Evolutionary conservation across 306 rosid species (phyloP).

Genomic region (Inga oerstediana): DNA sequence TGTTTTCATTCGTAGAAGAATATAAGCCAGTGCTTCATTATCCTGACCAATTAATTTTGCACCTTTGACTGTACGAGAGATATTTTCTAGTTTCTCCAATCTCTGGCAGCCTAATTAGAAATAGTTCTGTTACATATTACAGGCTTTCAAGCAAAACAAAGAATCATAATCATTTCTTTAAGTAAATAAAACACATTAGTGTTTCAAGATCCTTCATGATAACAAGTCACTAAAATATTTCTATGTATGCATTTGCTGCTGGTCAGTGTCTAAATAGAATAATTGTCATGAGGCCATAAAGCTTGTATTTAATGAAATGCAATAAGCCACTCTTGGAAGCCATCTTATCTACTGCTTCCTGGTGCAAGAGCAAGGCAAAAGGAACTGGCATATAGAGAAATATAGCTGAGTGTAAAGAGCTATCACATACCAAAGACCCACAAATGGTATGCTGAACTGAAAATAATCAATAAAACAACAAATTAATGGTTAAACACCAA

Average conservation of each 20-base stretch:
- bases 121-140: constrained; percentile 18
- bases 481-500: background rate
- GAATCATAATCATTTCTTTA: constrained; percentile 18
- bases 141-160: constrained; percentile 12
- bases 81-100: constrained; percentile 76
- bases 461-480: background rate
- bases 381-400: background rate
- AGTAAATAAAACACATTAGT: constrained; percentile 17
- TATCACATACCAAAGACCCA: background rate
- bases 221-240: constrained; percentile 4
- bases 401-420: background rate
- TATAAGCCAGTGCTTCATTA: constrained; percentile 67
- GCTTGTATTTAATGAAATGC: constrained; percentile 3
- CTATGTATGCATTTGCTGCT: constrained; percentile 10
- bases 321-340: background rate
- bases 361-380: constrained; percentile 20
- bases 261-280: background rate
- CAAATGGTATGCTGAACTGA: background rate
- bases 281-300: constrained; percentile 2
- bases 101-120: constrained; percentile 61
- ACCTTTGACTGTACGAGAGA: constrained; percentile 81
- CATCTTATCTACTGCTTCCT: background rate
- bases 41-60: constrained; percentile 82
- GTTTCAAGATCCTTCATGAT: constrained; percentile 13
- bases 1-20: constrained; percentile 67